Base-by-base conservation (phyloP, 2,329 filamentous ascomycete species). In the Penicillium sp. region DNA sequence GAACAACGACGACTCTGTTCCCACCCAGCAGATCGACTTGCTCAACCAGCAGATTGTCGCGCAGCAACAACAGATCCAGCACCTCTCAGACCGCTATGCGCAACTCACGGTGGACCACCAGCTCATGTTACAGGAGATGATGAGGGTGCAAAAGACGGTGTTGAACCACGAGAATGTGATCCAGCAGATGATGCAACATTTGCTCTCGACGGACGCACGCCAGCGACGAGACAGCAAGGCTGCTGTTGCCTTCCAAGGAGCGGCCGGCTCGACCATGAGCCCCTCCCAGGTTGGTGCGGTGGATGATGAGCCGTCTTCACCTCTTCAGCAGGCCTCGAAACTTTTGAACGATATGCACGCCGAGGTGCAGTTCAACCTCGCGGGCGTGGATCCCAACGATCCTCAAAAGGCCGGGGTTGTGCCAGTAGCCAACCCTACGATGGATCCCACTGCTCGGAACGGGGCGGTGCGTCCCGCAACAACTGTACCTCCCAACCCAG, bases 51-150 rank as follows among this genome's bases (percentile, higher is more conserved):
- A 95, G 63, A 78, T 96, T 46, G 84, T 90, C 46, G 92, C 92
- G 9, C 95, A 92, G 5, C 90, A 96, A 65, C 90, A 95, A 67
- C 92, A 97, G 71, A 84, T 97, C 36, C 90, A 96, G 67, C 84
- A 88, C 51, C 77, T 97, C 36, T 89, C 94, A 64, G 89, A 92
- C 63, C 83, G 90, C 57, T 94, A 91, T 69, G 85, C 87, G 54
- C 90, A 95, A 63, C 81, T 96, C 47, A 81, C 78, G 56, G 79
- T 85, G 53, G 82, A 86, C 60, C 81, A 87, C 58, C 82, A 83
- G 20, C 79, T 86, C 71, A 77, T 86, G 56, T 67, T 86, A 46
- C 83, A 87, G 63, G 83, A 87, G 64, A 68, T 85, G 30, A 81
- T 85, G 57, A 80, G 83, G 20, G 75, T 86, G 44, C 83, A 86